Evolutionary conservation across 352 stramenopile genomes (phyloP), one percentile per base, ranked within the genome.

Genomic region (Phytophthora cactorum): DNA sequence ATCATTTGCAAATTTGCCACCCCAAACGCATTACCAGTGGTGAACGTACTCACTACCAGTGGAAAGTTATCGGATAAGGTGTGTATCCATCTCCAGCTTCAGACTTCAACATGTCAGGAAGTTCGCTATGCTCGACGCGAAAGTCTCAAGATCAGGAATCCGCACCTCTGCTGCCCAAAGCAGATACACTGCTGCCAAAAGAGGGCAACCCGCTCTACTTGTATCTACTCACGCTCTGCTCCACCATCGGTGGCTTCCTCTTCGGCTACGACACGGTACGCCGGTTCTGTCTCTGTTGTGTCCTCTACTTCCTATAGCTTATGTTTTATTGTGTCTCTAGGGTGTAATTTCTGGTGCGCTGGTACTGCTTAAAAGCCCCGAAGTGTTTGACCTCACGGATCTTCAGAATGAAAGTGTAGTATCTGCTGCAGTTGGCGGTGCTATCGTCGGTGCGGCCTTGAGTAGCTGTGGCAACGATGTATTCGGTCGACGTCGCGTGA

Each of bases 211-310:
- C 61, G 15, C 58, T 72, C 4, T 72, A 72, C 49, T 66, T 93
- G 28, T 90, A 86, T 27, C 61, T 93, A n/a, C 74, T 94, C 34
- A 94, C 82, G 47, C 66, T 77, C 64, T 90, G 81, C 67, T 82
- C 86, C 15, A 87, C 86, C 17, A 86, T 92, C 63, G 84, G 86
- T 38, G 86, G 86, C 63, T 94, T 94, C 68, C 79, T 94, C 55
- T 94, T 94, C 59, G 86, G 83, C 50, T 95, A 95, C 73, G 86
- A 95, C 70, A 95, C 86, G 50, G 77, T 86, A 7, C 5, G 62
- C 12, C 27, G 34, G 15, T 55, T 14, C 45, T 75, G 91, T 15
- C 87, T 83, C 43, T 54, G 44, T 27, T 44, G 5, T 38, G 25
- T 47, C 17, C 17, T 62, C 22, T 55, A 7, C 29, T 57, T 92